Evolutionary conservation across 805 yeast species (phyloP).

Genomic region (Candida odintsovae): DNA sequence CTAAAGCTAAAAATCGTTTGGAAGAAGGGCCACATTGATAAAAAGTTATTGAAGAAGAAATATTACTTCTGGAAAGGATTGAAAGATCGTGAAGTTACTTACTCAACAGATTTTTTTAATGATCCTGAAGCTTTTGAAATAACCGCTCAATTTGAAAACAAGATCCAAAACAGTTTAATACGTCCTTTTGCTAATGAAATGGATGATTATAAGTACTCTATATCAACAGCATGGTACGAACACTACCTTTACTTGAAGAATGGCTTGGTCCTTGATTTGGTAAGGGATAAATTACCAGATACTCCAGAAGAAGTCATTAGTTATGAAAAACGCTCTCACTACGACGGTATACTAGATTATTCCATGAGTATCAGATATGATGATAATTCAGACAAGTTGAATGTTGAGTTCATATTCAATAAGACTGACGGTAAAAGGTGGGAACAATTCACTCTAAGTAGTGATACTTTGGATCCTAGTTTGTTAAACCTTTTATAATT

Average conservation of each 20-base stretch:
- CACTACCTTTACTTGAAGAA: background rate
- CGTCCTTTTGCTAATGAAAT: background rate
- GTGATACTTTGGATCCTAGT: background rate
- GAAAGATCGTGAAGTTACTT: background rate
- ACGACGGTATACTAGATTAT: background rate
- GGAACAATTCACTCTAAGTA: background rate
- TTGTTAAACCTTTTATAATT: background rate
- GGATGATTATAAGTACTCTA: background rate
- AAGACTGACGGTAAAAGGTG: background rate
- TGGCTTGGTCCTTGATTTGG: background rate
- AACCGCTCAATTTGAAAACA: background rate
- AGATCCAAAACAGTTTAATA: background rate
- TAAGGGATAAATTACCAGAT: background rate
- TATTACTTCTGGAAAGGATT: background rate
- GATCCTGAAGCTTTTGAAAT: background rate
- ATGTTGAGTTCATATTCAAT: background rate
- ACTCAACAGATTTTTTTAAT: background rate
- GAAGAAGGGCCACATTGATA: background rate
- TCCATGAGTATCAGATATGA: background rate
- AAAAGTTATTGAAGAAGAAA: background rate
- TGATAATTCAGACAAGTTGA: background rate
- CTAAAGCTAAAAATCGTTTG: background rate
- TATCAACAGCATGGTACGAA: background rate
- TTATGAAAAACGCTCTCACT: background rate
- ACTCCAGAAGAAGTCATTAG: background rate